Evolutionary conservation across 169 alveolate genomes (phyloP).

Genomic region (Plasmodium coatneyi): DNA sequence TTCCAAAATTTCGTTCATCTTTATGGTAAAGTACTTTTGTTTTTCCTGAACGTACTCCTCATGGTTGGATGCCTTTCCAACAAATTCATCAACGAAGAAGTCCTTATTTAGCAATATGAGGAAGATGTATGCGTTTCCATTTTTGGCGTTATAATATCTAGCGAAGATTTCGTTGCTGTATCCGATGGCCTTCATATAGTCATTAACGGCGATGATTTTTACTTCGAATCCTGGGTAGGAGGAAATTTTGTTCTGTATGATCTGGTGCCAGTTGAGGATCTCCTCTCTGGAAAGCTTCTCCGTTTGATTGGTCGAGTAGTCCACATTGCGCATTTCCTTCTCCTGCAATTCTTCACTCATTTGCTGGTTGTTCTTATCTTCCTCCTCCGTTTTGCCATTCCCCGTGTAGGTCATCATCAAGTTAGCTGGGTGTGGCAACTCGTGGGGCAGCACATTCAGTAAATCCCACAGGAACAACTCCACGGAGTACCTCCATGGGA

Average conservation of each 20-base stretch:
- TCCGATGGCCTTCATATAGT: slow-evolving; percentile 16
- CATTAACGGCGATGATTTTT: slow-evolving; percentile 14
- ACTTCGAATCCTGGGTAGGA: slow-evolving; percentile 30
- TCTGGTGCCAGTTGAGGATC: slow-evolving; percentile 7
- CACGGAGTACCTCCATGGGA: slow-evolving; percentile 40
- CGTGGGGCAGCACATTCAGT: slow-evolving; percentile 36
- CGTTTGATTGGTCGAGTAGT: not conserved
- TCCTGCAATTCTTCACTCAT: not conserved
- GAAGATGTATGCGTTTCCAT: slow-evolving; percentile 36
- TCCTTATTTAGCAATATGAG: slow-evolving; percentile 20
- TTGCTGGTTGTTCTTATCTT: not conserved
- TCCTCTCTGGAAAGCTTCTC: not conserved
- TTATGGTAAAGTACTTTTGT: not conserved
- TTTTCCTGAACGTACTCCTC: slow-evolving; percentile 5
- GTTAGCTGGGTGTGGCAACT: slow-evolving; percentile 63
- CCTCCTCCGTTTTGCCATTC: not conserved
- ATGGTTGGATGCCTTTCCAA: not conserved
- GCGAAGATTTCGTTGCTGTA: not conserved
- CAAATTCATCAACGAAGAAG: slow-evolving; percentile 29
- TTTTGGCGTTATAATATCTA: not conserved
- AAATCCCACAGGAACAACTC: slow-evolving; percentile 72
- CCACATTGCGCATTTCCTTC: not conserved
- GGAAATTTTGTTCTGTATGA: not conserved
- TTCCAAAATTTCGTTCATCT: slow-evolving; percentile 6
- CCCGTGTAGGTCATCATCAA: slow-evolving; percentile 16